phyloP scores from a whole-genome alignment of 2,329 filamentous ascomycete genomes.

The Pseudocercospora crystallina region DNA sequence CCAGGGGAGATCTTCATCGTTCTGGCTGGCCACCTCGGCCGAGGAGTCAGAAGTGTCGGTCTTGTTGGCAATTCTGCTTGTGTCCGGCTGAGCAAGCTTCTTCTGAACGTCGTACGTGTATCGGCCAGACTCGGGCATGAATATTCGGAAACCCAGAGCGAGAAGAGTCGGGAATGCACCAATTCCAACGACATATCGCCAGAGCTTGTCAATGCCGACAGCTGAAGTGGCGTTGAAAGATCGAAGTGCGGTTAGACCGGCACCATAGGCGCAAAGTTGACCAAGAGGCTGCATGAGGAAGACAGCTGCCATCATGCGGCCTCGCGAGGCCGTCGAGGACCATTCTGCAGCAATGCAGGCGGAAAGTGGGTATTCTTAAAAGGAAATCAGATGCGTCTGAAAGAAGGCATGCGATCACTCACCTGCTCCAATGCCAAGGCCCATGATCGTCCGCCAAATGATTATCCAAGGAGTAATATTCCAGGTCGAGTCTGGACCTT shows the following conservation, averaged over 20 bases:
- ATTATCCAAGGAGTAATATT: constrained; percentile 41
- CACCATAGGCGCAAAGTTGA: constrained; percentile 35
- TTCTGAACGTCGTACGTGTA: constrained; percentile 42
- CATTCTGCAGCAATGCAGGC: constrained; percentile 43
- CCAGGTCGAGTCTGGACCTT: constrained; percentile 36
- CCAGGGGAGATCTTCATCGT: constrained; percentile 17
- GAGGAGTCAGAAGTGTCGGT: constrained; percentile 1
- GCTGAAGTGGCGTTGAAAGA: constrained; percentile 29
- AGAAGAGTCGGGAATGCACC: constrained; percentile 41
- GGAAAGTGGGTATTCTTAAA: constrained; percentile 35
- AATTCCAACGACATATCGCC: constrained; percentile 42
- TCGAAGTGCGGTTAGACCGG: constrained; percentile 18
- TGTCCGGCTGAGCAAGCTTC: constrained; percentile 34
- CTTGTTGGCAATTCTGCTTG: neutral
- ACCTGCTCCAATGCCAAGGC: constrained; percentile 39
- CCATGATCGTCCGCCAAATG: constrained; percentile 42
- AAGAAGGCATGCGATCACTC: neutral
- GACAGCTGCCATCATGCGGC: constrained; percentile 43
- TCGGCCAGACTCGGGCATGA: constrained; percentile 42
- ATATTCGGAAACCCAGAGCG: constrained; percentile 41
- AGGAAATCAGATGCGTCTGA: neutral
- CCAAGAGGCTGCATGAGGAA: constrained; percentile 46
- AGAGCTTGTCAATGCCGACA: constrained; percentile 39
- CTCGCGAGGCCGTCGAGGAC: constrained; percentile 38
- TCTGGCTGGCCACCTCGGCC: constrained; percentile 5